Evolutionary conservation across 2,329 filamentous ascomycete genomes (phyloP).

Genomic region (Botrytis medusae): DNA sequence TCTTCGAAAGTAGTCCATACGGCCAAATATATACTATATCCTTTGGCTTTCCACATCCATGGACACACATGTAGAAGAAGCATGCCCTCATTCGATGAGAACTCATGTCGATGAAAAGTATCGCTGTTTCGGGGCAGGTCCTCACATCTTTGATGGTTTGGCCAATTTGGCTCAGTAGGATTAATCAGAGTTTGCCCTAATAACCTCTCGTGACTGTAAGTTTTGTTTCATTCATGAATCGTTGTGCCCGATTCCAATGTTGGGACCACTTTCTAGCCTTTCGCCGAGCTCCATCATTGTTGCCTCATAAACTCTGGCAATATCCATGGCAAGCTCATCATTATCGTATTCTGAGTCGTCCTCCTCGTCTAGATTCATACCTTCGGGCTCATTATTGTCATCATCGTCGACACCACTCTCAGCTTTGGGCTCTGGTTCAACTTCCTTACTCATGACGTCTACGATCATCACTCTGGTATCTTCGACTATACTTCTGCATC

Average conservation of each 20-base stretch:
- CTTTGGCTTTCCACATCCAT: neutral
- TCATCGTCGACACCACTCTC: neutral
- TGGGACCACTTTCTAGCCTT: conserved; percentile 49
- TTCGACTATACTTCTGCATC: conserved; percentile 79
- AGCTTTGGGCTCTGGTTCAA: conserved; percentile 45
- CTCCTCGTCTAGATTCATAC: conserved; percentile 40
- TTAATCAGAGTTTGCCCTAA: neutral
- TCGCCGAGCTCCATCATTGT: conserved; percentile 75
- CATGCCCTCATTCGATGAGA: neutral
- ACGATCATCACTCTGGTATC: conserved; percentile 70
- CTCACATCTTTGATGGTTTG: neutral
- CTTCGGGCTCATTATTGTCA: conserved; percentile 34
- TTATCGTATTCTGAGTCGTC: conserved; percentile 44
- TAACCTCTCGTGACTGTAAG: neutral
- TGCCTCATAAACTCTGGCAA: conserved; percentile 74
- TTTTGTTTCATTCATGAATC: conserved; percentile 1
- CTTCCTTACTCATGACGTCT: conserved; percentile 61
- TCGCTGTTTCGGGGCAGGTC: neutral
- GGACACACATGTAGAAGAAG: neutral
- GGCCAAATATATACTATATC: neutral
- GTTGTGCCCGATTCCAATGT: conserved; percentile 12
- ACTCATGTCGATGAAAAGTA: neutral
- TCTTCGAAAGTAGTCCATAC: neutral
- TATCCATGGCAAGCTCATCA: conserved; percentile 65
- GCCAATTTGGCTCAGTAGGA: neutral